Evolutionary conservation across 2,329 filamentous ascomycete genomes (phyloP).

Genomic region (Venturia asperata): DNA sequence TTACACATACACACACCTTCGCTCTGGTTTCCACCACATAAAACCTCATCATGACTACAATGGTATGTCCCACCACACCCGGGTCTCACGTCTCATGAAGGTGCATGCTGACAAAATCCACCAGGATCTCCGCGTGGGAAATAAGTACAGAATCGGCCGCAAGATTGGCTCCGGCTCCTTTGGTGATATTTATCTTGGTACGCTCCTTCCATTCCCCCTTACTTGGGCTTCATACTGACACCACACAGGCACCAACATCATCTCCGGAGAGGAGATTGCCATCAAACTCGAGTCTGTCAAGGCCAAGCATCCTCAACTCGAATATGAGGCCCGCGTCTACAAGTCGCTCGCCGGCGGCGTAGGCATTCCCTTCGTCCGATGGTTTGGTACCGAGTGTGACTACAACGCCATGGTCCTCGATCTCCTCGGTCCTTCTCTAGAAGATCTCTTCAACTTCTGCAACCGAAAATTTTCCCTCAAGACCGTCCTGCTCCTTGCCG

Average conservation of each 20-base stretch:
- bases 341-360: constrained; percentile 88
- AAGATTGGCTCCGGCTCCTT: constrained; percentile 98
- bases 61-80: background rate
- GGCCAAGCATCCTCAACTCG: constrained; percentile 97
- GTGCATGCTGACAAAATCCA: background rate
- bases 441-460: constrained; percentile 99
- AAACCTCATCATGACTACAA: constrained; percentile 5
- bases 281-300: constrained; percentile 99
- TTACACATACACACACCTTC: background rate
- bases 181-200: constrained; percentile 92
- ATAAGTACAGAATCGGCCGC: constrained; percentile 98
- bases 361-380: constrained; percentile 96
- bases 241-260: constrained; percentile 58
- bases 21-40: background rate
- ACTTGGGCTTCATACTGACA: constrained; percentile 2
- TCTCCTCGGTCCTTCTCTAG: constrained; percentile 86
- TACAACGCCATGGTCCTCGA: constrained; percentile 99
- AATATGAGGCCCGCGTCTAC: constrained; percentile 96
- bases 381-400: constrained; percentile 99
- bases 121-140: constrained; percentile 96
- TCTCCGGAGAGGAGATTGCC: constrained; percentile 97
- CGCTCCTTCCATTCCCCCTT: constrained; percentile 24
- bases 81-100: background rate
- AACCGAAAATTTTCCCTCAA: constrained; percentile 99
- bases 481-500: constrained; percentile 91